Evolutionary conservation across 2,329 filamentous ascomycete species (phyloP), one percentile per base, ranked within the genome.

Genomic region (Xylariaceae sp.): DNA sequence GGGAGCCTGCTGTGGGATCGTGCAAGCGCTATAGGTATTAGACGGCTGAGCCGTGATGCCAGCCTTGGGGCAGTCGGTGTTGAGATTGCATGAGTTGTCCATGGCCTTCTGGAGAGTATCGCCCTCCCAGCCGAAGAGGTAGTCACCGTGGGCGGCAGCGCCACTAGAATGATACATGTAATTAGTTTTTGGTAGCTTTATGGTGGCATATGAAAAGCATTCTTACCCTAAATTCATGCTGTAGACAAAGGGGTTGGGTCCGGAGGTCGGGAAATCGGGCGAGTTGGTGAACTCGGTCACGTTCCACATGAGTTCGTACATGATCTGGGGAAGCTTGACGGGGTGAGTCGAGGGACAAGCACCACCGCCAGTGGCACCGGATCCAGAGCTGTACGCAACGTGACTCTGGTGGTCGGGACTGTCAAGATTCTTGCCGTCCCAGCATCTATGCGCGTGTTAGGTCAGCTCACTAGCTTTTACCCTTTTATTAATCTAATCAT

Each of bases 81-180:
- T 75, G 44, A 77, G 74, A 64, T 77, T 77, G 70, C 76, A 78
- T 56, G 59, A 62, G 60, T 72, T 73, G 68, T 78, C 75, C 74
- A 78, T 76, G 62, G 75, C 74, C 67, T 70, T 75, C 66, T 81
- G 78, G 40, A 81, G 73, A 8, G 73, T 68, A 63, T 79, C 70
- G 55, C 70, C 75, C 64, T 79, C 75, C 77, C 77, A 80, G 52
- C 77, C 77, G 63, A 80, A 80, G 57, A 80, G 66, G 64, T 81
- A 81, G 66, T 81, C 78, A 20, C 76, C 77, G 65, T 80, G 77
- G 16, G 76, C 77, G 4, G 76, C 77, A 20, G 75, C 71, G 24
- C 77, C 78, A 30, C 73, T 74, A 4, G 3, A 9, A 3, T 24
- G 6, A 2, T 26, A 7, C 10, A 13, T 6, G 8, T 5, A 13